Evolutionary conservation across 1,284 basidiomycete species (phyloP).

Genomic region (Dichomitus squalens): DNA sequence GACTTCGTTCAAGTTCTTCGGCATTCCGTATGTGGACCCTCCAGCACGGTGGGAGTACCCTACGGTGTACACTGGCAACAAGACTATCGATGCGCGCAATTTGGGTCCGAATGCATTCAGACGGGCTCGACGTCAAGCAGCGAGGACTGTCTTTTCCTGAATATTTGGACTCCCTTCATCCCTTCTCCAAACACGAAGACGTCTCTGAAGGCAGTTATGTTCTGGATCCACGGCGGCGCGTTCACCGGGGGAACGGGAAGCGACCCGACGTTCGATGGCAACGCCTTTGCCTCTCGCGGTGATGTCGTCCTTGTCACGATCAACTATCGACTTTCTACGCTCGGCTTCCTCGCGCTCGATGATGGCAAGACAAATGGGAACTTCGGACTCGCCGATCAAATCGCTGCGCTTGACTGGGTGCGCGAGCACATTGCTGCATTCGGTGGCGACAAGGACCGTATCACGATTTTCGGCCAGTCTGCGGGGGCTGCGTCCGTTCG

Average conservation of each 20-base stretch:
- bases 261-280: conserved; percentile 31
- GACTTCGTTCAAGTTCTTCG: conserved; percentile 38
- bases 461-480: conserved; percentile 44
- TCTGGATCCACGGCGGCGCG: conserved; percentile 50
- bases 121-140: conserved; percentile 26
- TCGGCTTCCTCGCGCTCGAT: conserved; percentile 43
- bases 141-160: conserved; percentile 47
- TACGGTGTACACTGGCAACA: conserved; percentile 29
- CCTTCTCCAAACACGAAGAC: conserved; percentile 24
- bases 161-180: conserved; percentile 45
- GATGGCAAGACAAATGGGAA: conserved; percentile 44
- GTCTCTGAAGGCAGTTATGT: conserved; percentile 43
- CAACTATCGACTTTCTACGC: conserved; percentile 47
- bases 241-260: conserved; percentile 42
- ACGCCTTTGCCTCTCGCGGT: conserved; percentile 42
- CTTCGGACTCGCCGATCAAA: conserved; percentile 44
- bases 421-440: conserved; percentile 38
- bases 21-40: conserved; percentile 38
- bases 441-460: conserved; percentile 39
- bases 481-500: conserved; percentile 43
- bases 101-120: conserved; percentile 37
- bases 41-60: conserved; percentile 38
- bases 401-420: conserved; percentile 40
- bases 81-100: conserved; percentile 33
- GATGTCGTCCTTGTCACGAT: conserved; percentile 50